Evolutionary conservation across 257 asterid genomes (phyloP), one percentile per base, ranked within the genome.

Genomic region (Jacaranda mimosifolia): DNA sequence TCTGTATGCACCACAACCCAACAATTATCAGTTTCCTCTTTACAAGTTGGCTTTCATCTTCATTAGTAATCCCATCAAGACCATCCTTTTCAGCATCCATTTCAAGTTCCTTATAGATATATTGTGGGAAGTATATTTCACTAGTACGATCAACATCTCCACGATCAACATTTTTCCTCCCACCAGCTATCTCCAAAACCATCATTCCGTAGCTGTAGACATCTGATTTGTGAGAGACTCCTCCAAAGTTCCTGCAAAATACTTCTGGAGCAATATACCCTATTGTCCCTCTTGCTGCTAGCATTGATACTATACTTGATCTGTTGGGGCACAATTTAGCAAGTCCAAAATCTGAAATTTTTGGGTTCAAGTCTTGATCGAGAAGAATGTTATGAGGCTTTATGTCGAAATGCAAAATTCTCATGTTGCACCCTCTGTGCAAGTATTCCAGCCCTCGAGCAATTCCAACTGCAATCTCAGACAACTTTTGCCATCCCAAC

Each of bases 221-320:
- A 65, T 85, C 89, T 3, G 81, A 85, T 32, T 85, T 85, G 48
- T 85, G 63, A 19, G 83, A 82, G 0, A 78, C 83, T 32, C 68
- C 74, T 40, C 87, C 89, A 18, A 85, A 65, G 65, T 76, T 81
- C 48, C 79, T 74, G 8, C 51, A 71, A 0, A 77, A 53, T 1
- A 83, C 69, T 68, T 86, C 86, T 1, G 89, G 84, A 36, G 85
- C 89, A 68, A 86, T 83, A 9, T 81, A 86, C 35, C 90, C 90
- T 7, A 75, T 60, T 0, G 88, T 86, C 53, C 90, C 88, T 55
- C 85, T 71, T 36, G 86, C 81, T 6, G 15, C 77, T 15, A 73
- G 0, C 80, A 77, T 84, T 0, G 86, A 84, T 9, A 86, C 68
- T 1, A 62, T 46, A 6, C 87, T 86, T 7, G 78, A 80, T 77